Base-by-base conservation (phyloP, 495 filamentous ascomycete species). In the Friedmanniomyces endolithicus region DNA sequence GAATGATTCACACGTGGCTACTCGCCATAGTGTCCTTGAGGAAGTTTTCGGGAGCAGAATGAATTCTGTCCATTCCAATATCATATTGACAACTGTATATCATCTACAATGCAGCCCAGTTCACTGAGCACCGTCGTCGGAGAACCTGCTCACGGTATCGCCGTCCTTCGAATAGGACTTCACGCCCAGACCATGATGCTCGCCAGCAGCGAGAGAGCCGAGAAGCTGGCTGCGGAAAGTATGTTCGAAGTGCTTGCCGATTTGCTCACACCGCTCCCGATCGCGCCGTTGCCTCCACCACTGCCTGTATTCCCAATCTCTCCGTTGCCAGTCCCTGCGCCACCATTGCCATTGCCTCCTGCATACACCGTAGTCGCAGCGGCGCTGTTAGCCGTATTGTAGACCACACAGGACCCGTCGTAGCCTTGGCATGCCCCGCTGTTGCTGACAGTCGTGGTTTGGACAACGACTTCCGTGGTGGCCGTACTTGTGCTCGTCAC, bases 351-450 rank as follows among this genome's bases (percentile, higher is more conserved):
- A 27, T 22, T 55, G 16, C 3, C 11, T 17, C 43, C 53, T 11
- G 54, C 11, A 24, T 56, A 56, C 14, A 56, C 47, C 1, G 54
- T 56, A 4, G 46, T 56, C 31, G 53, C 39, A 23, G 54, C 35
- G 25, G 35, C 39, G 3, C 54, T 34, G 20, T 16, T 33, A 35
- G 46, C 44, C 4, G 49, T 27, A 7, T 24, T 19, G 35, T 56
- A 56, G 16, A 56, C 54, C 48, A 56, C 54, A 22, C 54, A 56
- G 9, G 54, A 27, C 1, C 54, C 54, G 23, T 50, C 47, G 23
- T 50, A 51, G 27, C 49, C 49, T 3, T 51, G 17, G 39, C 54
- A 56, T 17, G 20, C 54, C 7, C 40, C 47, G 48, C 46, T 56
- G 11, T 50, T 31, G 39, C 47, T 56, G 9, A 51, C 54, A 1